Evolutionary conservation across 495 filamentous ascomycete species (phyloP).

Genomic region (Tricharina praecox): DNA sequence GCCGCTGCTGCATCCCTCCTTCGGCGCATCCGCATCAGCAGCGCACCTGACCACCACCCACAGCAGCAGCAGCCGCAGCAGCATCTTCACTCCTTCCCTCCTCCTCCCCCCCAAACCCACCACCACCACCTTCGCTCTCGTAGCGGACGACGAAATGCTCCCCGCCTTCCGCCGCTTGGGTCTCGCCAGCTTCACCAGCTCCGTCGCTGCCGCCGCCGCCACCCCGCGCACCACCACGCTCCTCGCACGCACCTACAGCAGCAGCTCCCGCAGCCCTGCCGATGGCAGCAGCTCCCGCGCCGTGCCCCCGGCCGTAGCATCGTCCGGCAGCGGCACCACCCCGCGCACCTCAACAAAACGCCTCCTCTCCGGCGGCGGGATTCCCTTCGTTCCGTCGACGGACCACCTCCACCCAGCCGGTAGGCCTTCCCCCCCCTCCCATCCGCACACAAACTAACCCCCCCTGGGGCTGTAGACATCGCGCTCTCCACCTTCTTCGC

Average conservation of each 20-base stretch:
- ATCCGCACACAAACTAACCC: too few species aligned
- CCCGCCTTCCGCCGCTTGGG: too few species aligned
- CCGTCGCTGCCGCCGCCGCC: neutral
- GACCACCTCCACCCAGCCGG: conserved; percentile 22
- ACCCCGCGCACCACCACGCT: neutral
- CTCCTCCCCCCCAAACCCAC: neutral
- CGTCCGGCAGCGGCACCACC: neutral
- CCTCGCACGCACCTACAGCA: neutral
- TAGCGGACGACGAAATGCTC: neutral
- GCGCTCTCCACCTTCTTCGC: conserved; percentile 87
- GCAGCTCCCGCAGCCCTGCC: neutral
- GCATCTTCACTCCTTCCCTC: neutral
- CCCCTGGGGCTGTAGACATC: too few species aligned
- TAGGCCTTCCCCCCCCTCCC: conserved; percentile 2
- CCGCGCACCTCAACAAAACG: neutral
- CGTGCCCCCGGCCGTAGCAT: neutral
- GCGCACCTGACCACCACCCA: neutral
- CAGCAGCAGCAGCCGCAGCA: neutral
- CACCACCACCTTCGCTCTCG: neutral
- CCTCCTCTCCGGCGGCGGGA: neutral
- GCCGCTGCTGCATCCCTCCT: neutral
- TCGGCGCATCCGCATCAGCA: neutral
- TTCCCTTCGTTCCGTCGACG: conserved; percentile 22
- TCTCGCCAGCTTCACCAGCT: too few species aligned
- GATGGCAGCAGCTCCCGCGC: neutral